These are phyloP conservation scores for Cladobotryum protrusum DNA, from an alignment of 2,329 filamentous ascomycete species.

Conservation along the genomic window DNA sequence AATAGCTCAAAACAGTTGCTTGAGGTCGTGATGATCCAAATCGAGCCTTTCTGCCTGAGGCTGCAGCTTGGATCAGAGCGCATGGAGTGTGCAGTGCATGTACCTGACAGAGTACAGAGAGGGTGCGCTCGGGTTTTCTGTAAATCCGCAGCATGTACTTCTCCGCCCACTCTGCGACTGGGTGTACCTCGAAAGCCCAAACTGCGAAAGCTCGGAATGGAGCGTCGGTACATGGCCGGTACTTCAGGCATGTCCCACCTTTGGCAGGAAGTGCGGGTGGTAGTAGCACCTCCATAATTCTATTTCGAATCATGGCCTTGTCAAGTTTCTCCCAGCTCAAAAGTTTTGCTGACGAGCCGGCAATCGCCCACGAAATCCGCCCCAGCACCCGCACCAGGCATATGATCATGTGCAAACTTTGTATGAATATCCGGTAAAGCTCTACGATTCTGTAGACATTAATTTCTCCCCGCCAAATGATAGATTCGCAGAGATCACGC, in stretches of 20 bases:
- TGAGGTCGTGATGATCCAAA: slow-evolving; percentile 26
- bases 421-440: slow-evolving; percentile 38
- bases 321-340: slow-evolving; percentile 28
- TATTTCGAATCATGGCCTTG: slow-evolving; percentile 14
- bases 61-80: slow-evolving; percentile 11
- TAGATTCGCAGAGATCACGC: slow-evolving; percentile 49
- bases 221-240: slow-evolving; percentile 1
- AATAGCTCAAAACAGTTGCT: slow-evolving; percentile 19
- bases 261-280: not conserved
- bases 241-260: not conserved
- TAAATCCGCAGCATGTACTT: not conserved
- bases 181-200: too few relatives aligned
- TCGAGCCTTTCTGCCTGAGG: slow-evolving; percentile 28
- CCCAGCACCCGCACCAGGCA: slow-evolving; percentile 39
- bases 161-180: too few relatives aligned
- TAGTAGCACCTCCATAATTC: slow-evolving; percentile 1
- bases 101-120: not conserved
- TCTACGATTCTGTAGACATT: slow-evolving; percentile 47
- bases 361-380: slow-evolving; percentile 38
- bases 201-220: not conserved
- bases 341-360: slow-evolving; percentile 47
- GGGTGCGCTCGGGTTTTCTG: slow-evolving; percentile 1
- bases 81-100: not conserved
- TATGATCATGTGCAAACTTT: slow-evolving; percentile 51
- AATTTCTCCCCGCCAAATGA: slow-evolving; percentile 53